Percentiles rank a stretch among this genome's conserved stretches.
Conservation (phyloP, 1,139 yeast species). For the Suhomyces bribrorum region DNA sequence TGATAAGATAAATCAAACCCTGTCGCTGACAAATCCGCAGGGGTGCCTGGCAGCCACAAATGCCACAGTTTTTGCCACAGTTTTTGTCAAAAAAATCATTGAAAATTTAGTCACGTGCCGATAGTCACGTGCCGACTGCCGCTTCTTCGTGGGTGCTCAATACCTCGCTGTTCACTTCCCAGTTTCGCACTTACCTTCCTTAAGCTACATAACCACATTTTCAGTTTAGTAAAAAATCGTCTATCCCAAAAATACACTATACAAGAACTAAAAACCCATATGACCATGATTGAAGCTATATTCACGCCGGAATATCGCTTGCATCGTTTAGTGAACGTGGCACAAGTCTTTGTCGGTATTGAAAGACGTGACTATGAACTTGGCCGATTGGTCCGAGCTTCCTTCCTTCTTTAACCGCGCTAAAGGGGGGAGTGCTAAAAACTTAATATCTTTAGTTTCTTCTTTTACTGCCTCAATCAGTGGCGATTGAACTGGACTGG, state of each 20-base stretch:
- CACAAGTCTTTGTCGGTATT: slow-evolving; percentile 29
- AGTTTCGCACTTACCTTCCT: not conserved
- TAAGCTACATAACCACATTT: not conserved
- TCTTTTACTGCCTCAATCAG: slow-evolving; percentile 13
- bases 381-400: slow-evolving; percentile 14
- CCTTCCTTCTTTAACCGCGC: not conserved
- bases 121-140: slow-evolving; percentile 1
- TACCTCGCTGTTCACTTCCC: not conserved
- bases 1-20: not conserved
- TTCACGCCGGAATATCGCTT: not conserved
- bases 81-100: not conserved
- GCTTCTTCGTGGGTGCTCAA: not conserved
- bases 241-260: slow-evolving; percentile 8
- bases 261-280: slow-evolving; percentile 6
- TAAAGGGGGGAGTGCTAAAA: slow-evolving; percentile 20
- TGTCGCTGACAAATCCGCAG: not conserved
- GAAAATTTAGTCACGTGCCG: not conserved
- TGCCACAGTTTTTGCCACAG: not conserved
- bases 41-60: not conserved
- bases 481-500: slow-evolving; percentile 25
- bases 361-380: slow-evolving; percentile 31
- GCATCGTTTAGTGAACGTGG: slow-evolving; percentile 17
- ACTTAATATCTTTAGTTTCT: slow-evolving; percentile 17
- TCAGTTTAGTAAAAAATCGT: slow-evolving; percentile 1
- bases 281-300: not conserved